Conservation (phyloP, 2,329 filamentous ascomycete genomes). For the Xylaria hypoxylon region DNA sequence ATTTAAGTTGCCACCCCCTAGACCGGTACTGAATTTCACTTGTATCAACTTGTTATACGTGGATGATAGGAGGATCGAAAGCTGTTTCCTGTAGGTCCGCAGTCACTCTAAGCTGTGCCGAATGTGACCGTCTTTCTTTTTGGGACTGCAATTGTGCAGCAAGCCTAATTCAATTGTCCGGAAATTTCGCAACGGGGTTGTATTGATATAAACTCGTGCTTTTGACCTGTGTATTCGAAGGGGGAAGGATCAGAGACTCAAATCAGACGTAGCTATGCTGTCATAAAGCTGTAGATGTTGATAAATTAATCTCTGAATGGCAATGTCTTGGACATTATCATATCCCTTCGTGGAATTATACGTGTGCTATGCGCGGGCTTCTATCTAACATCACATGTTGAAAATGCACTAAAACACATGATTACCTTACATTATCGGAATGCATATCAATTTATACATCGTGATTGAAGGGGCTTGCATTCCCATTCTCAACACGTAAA, state of each 20-base stretch:
- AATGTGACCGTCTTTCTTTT: conserved; percentile 7
- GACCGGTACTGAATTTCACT: not conserved
- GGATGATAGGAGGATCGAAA: not conserved
- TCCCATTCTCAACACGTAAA: too few relatives aligned
- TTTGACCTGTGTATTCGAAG: not conserved
- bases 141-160: not conserved
- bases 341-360: not conserved
- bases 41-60: not conserved
- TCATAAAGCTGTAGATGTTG: conserved; percentile 8
- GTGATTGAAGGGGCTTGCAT: too few relatives aligned
- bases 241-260: conserved; percentile 3
- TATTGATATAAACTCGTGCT: conserved; percentile 18
- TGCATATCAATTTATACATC: too few relatives aligned
- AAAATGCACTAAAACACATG: not conserved
- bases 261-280: conserved; percentile 14
- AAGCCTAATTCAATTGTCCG: conserved; percentile 5
- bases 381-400: not conserved
- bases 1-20: conserved; percentile 38
- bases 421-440: too few relatives aligned
- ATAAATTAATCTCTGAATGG: conserved; percentile 13
- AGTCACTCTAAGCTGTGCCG: not conserved
- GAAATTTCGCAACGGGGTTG: not conserved
- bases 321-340: conserved; percentile 1
- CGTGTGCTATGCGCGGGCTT: not conserved
- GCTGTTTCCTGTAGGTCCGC: conserved; percentile 1